Percentiles rank a stretch among this genome's conserved stretches.
Evolutionary conservation across 495 filamentous ascomycete genomes (phyloP).

Genomic region (Clavariopsis aquatica): DNA sequence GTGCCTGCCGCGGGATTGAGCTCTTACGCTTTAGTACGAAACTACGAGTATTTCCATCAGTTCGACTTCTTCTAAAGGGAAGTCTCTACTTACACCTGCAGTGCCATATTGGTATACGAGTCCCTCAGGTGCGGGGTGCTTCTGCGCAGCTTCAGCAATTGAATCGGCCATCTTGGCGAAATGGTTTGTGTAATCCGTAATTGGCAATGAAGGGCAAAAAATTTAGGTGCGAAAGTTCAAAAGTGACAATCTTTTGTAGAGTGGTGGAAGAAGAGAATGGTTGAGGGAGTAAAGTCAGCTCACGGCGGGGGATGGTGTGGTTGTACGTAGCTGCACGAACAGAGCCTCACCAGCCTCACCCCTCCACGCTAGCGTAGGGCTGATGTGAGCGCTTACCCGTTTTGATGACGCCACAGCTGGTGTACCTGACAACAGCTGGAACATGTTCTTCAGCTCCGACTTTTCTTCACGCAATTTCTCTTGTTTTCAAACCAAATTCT

Average conservation of each 20-base stretch:
- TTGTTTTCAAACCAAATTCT: no score
- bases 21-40: conserved; percentile 76
- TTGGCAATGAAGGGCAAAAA: neutral
- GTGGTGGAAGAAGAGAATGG: neutral
- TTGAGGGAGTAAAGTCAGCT: conserved; percentile 1
- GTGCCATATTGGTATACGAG: conserved; percentile 89
- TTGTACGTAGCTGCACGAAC: conserved; percentile 12
- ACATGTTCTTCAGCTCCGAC: neutral
- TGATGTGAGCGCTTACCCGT: conserved; percentile 19
- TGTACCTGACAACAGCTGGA: conserved; percentile 8
- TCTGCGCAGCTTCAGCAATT: conserved; percentile 56
- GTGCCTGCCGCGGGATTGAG: conserved; percentile 16
- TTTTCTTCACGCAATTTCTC: neutral
- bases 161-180: conserved; percentile 18
- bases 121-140: conserved; percentile 70
- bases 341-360: conserved; percentile 36
- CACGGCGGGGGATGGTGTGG: neutral
- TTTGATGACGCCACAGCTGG: conserved; percentile 17
- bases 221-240: neutral
- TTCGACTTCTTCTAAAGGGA: conserved; percentile 6
- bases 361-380: conserved; percentile 24
- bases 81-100: conserved; percentile 68
- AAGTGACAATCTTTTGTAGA: neutral
- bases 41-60: conserved; percentile 52
- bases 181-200: conserved; percentile 1